Percentiles rank a stretch among this genome's conserved stretches.
phyloP scores from a whole-genome alignment of 352 stramenopile genomes.

The Pythium brachiatum region DNA sequence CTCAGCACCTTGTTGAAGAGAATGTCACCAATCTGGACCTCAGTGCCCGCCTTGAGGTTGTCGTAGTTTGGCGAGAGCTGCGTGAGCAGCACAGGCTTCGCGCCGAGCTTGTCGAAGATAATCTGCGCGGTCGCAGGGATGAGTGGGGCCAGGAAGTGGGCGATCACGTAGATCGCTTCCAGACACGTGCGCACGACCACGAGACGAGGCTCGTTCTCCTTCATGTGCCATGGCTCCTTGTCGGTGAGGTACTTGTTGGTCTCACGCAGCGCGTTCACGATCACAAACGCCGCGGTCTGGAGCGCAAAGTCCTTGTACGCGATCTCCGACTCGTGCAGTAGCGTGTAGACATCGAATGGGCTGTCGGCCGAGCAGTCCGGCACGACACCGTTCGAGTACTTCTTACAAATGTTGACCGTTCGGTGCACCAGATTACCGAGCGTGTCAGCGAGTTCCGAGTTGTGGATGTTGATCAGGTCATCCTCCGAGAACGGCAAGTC shows the following conservation, averaged over 20 bases:
- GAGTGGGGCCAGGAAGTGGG: constrained; percentile 95
- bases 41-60: constrained; percentile 91
- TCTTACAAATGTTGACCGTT: constrained; percentile 94
- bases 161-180: constrained; percentile 96
- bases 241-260: constrained; percentile 98
- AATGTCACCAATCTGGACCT: constrained; percentile 92
- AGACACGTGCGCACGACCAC: constrained; percentile 94
- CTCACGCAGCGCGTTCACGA: constrained; percentile 90
- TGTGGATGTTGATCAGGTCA: constrained; percentile 97
- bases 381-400: constrained; percentile 91
- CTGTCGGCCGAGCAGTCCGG: constrained; percentile 50
- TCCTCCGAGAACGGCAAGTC: constrained; percentile 94
- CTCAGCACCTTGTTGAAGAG: constrained; percentile 93
- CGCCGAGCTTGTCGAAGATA: constrained; percentile 96
- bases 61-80: constrained; percentile 82
- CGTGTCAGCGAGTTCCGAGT: constrained; percentile 93
- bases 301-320: constrained; percentile 94
- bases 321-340: constrained; percentile 78
- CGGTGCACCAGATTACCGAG: constrained; percentile 97
- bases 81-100: constrained; percentile 65
- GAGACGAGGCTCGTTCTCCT: constrained; percentile 84
- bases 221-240: constrained; percentile 97
- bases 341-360: constrained; percentile 85
- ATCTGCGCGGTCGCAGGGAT: constrained; percentile 87
- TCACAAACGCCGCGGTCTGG: constrained; percentile 85